Conservation (phyloP, 2,329 filamentous ascomycete species). For the Mariannaea sp. region DNA sequence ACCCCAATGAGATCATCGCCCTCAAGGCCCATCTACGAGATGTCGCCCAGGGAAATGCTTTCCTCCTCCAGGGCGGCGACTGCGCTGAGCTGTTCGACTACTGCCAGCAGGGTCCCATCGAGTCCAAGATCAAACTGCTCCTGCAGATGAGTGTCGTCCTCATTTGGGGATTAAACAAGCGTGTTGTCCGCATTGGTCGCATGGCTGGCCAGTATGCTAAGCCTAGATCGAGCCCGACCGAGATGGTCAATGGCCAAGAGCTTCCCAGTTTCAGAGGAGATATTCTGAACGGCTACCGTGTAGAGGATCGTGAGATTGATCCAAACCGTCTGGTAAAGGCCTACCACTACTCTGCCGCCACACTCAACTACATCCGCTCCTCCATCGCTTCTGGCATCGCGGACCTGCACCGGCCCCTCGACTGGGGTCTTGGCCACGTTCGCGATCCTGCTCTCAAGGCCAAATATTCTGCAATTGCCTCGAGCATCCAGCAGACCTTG, state of each 20-base stretch:
- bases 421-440: constrained; percentile 95
- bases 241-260: constrained; percentile 77
- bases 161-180: constrained; percentile 82
- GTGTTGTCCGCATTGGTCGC: constrained; percentile 89
- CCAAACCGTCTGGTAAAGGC: constrained; percentile 83
- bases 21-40: constrained; percentile 80
- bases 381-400: constrained; percentile 87
- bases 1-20: constrained; percentile 77
- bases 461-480: constrained; percentile 85
- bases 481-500: constrained; percentile 85
- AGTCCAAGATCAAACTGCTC: constrained; percentile 95
- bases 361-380: constrained; percentile 88
- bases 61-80: constrained; percentile 93
- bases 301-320: constrained; percentile 78
- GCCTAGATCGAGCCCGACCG: constrained; percentile 85
- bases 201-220: constrained; percentile 99
- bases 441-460: constrained; percentile 80
- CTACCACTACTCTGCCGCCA: constrained; percentile 95
- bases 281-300: constrained; percentile 87
- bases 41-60: constrained; percentile 88
- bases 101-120: constrained; percentile 85
- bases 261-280: constrained; percentile 93
- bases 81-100: constrained; percentile 98
- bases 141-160: constrained; percentile 96
- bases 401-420: constrained; percentile 88